Evolutionary conservation across 305 asterid genomes (phyloP), one percentile per base, ranked within the genome.

Genomic region (Rubia peregrina): DNA sequence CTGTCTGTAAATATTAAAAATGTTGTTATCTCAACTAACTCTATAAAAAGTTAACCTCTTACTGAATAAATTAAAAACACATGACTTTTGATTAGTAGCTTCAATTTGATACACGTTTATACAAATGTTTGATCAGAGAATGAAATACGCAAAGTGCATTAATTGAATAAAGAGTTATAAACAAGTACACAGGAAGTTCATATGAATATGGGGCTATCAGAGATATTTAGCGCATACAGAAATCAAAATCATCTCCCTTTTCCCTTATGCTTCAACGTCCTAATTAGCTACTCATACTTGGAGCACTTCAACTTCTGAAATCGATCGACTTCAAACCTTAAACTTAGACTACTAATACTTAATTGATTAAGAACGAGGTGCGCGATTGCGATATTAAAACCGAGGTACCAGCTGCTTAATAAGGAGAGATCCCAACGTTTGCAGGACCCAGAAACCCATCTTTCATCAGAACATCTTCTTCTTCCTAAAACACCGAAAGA

Each of bases 391-490:
- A 51, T 11, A 36, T 19, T 38, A 69, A 33, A 55, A 56, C 55
- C 41, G 22, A 21, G 26, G 10, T 13, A 40, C 51, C n/a, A 38
- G 26, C 13, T 49, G 70, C 72, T 88, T 65, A 93, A 80, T 86
- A 93, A 48, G 94, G 98, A 83, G 98, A 85, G 60, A 90, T 84
- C 22, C 96, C 96, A 77, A 93, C 81, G 76, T 90, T 93, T 26
- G 98, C 86, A 11, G 92, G 86, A 73, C 84, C 86, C 74, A 90
- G 97, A 81, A 86, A 90, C 69, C 97, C 98, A 75, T 90, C 98
- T 85, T 88, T 90, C 94, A 86, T 89, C 85, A 89, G 80, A 72
- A 82, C 89, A 81, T 88, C 96, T 43, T 90, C 98, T 41, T 90
- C 98, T 72, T 93, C 95, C 97, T 90, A 48, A 46, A 7, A n/a